Base-by-base conservation (phyloP, 805 yeast genomes). In the Metschnikowia lochheadii region DNA sequence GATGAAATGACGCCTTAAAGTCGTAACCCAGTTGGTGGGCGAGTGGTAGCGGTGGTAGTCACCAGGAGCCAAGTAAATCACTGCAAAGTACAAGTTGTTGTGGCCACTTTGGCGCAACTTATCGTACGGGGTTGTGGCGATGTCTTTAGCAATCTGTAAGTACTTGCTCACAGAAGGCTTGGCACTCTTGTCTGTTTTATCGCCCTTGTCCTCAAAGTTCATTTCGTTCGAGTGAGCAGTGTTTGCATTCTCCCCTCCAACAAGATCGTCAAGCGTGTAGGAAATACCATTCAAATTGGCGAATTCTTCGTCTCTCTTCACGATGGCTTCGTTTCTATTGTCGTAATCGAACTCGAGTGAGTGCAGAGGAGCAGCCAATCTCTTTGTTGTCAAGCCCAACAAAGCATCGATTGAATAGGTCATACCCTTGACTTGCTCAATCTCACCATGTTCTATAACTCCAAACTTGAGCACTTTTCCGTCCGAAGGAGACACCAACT, bases 11-110 rank as follows among this genome's bases (percentile, higher is more conserved):
- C 98, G 85, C 64, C 99, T 84, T 48, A 88, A 67, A 15, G 94
- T 89, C 43, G 95, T 84, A 18, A 94, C 97, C 99, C 99, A 94
- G 64, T 87, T 85, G 1, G 89, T 81, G 2, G 99, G 99, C 10
- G 98, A 89, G 66, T 94, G 99, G 72, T 85, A 94, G 55, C 96
- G 85, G 69, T 94, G 99, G 68, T 94, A 94, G 66, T 94, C 99
- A 37, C 99, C 99, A 0, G 99, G 99, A 0, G 98, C 97, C 48
- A 94, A 76, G 65, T 94, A 94, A 17, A 94, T 89, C 17, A 94
- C 99, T 0, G 96, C 85, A 67, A 85, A 94, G 62, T 78, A 92
- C 50, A 94, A 73, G 58, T 82, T 80, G 48, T 82, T 86, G 39
- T 79, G 78, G 11, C 49, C 56, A 53, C 67, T 61, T 6, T 56